Evolutionary conservation across 331 rosid genomes (phyloP).

Genomic region (Ulmus americana): DNA sequence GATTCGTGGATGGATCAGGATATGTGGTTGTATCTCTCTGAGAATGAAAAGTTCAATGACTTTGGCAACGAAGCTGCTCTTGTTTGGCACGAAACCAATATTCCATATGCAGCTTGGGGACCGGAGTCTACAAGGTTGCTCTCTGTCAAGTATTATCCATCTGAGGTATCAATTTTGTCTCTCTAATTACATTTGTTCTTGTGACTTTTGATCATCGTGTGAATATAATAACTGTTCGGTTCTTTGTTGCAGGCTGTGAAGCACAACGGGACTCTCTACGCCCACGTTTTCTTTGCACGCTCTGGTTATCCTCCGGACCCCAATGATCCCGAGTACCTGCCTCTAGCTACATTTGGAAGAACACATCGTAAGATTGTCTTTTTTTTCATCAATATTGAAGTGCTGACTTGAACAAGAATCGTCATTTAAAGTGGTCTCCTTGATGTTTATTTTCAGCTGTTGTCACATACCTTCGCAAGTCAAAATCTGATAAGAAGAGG

Average conservation of each 20-base stretch:
- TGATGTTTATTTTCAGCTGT: constrained; percentile 55
- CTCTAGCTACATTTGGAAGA: constrained; percentile 66
- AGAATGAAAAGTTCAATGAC: constrained; percentile 67
- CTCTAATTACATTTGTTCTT: too few relatives aligned
- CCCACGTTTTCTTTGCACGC: constrained; percentile 85
- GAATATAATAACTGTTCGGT: neutral
- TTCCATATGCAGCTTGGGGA: constrained; percentile 78
- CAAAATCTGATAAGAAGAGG: constrained; percentile 61
- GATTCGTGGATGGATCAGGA: constrained; percentile 43
- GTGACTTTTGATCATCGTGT: too few relatives aligned
- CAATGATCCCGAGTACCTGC: constrained; percentile 75
- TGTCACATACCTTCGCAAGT: constrained; percentile 66
- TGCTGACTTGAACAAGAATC: neutral
- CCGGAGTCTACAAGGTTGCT: constrained; percentile 55
- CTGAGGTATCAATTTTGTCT: constrained; percentile 53
- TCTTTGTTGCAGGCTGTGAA: constrained; percentile 53
- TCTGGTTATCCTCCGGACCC: constrained; percentile 89
- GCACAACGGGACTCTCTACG: constrained; percentile 71
- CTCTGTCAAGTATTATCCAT: constrained; percentile 51
- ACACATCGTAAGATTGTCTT: constrained; percentile 51
- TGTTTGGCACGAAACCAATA: constrained; percentile 80
- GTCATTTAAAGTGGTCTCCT: neutral
- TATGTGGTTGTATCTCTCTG: constrained; percentile 89
- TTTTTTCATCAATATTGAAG: neutral
- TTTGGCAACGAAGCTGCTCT: constrained; percentile 66